These are phyloP conservation scores for Yarrowia sp. DNA, from an alignment of 805 yeast species.

Conservation along the genomic window DNA sequence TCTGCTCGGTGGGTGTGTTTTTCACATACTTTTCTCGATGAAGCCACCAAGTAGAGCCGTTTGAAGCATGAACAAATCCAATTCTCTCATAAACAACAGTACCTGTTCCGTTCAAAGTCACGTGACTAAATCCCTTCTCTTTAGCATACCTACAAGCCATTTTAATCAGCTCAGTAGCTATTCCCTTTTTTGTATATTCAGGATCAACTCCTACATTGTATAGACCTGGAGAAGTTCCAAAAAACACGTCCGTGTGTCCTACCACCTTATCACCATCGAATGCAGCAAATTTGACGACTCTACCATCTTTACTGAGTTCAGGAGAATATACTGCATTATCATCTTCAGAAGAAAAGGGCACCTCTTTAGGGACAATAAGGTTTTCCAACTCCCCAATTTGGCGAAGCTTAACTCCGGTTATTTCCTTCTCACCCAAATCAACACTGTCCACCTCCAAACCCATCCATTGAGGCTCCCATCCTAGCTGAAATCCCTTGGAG, in stretches of 20 bases:
- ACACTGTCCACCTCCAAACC: not conserved
- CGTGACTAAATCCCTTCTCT: not conserved
- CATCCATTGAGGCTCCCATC: constrained; percentile 18
- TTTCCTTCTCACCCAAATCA: not conserved
- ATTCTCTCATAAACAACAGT: not conserved
- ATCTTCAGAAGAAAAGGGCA: not conserved
- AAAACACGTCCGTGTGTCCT: not conserved
- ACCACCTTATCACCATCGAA: not conserved
- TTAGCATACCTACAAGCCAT: not conserved
- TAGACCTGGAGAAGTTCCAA: not conserved
- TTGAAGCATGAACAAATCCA: not conserved
- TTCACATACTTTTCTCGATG: not conserved
- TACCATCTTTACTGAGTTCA: not conserved
- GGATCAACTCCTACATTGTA: constrained; percentile 10
- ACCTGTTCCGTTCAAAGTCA: constrained; percentile 17
- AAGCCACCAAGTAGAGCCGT: constrained; percentile 13
- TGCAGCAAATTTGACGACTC: constrained; percentile 9
- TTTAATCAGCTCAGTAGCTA: constrained; percentile 1
- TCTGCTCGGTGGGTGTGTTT: not conserved
- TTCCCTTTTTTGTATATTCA: not conserved
- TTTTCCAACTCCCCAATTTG: not conserved
- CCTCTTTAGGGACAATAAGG: not conserved
- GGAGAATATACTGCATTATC: not conserved
- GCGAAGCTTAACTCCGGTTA: not conserved
- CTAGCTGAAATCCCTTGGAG: not conserved